These are phyloP conservation scores for Microcyclosporella mali DNA, from an alignment of 2,329 filamentous ascomycete genomes.

Conservation along the genomic window DNA sequence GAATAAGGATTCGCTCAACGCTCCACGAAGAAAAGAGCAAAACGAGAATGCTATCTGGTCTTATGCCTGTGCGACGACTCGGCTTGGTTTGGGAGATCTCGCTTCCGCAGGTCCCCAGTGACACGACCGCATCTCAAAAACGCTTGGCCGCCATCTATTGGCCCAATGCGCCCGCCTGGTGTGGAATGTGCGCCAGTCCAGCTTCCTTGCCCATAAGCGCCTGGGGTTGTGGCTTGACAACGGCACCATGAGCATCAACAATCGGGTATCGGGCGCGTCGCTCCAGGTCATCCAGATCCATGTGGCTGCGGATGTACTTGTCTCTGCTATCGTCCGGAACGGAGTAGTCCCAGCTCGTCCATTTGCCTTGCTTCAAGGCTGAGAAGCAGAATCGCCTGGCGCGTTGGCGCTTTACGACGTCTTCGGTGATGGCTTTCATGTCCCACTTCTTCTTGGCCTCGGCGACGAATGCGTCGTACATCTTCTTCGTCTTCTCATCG, in stretches of 20 bases:
- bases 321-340: slow-evolving; percentile 57
- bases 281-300: slow-evolving; percentile 75
- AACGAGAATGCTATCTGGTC: background rate
- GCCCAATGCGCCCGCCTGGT: slow-evolving; percentile 15
- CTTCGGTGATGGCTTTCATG: slow-evolving; percentile 66
- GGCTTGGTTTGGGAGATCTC: too few species aligned
- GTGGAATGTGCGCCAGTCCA: slow-evolving; percentile 11
- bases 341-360: slow-evolving; percentile 81
- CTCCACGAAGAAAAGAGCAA: slow-evolving; percentile 4
- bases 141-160: slow-evolving; percentile 19
- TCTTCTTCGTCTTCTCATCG: slow-evolving; percentile 34
- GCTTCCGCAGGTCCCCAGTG: too few species aligned
- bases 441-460: slow-evolving; percentile 77
- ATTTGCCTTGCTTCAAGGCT: slow-evolving; percentile 67
- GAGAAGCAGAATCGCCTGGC: slow-evolving; percentile 72
- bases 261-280: slow-evolving; percentile 65
- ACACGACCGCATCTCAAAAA: too few species aligned
- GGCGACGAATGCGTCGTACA: slow-evolving; percentile 57
- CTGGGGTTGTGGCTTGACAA: slow-evolving; percentile 17
- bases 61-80: too few species aligned
- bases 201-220: slow-evolving; percentile 15
- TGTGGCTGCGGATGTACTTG: slow-evolving; percentile 79
- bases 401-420: slow-evolving; percentile 72
- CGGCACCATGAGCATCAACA: slow-evolving; percentile 40
- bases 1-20: slow-evolving; percentile 7